Percentiles rank a stretch among this genome's conserved stretches.
phyloP scores from a whole-genome alignment of 2,329 filamentous ascomycete species.

The Teratosphaeria zuluensis region DNA sequence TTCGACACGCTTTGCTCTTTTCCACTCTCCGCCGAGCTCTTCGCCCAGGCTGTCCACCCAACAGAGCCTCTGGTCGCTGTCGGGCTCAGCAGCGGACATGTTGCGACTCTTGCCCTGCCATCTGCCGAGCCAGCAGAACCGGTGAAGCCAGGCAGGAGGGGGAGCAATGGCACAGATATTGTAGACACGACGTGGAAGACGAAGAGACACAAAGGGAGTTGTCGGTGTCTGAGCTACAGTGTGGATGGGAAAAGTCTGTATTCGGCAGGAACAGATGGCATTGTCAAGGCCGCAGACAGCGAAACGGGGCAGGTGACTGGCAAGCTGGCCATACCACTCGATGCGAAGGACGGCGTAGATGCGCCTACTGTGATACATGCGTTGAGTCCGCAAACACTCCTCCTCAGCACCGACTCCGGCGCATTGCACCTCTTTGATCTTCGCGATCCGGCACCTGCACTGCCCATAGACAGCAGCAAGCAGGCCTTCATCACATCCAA shows the following conservation, averaged over 20 bases:
- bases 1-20: slow-evolving; percentile 89
- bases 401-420: slow-evolving; percentile 84
- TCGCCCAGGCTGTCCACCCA: slow-evolving; percentile 80
- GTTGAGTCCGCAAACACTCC: slow-evolving; percentile 76
- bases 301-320: slow-evolving; percentile 60
- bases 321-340: slow-evolving; percentile 66
- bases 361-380: slow-evolving; percentile 72
- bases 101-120: slow-evolving; percentile 70
- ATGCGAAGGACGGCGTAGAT: slow-evolving; percentile 42
- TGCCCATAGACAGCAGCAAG: slow-evolving; percentile 26
- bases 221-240: slow-evolving; percentile 68
- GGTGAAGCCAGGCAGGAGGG: slow-evolving; percentile 16
- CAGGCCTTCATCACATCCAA: slow-evolving; percentile 45
- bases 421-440: slow-evolving; percentile 83
- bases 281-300: slow-evolving; percentile 51
- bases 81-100: slow-evolving; percentile 74
- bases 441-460: slow-evolving; percentile 42
- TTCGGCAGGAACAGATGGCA: slow-evolving; percentile 51
- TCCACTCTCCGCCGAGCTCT: slow-evolving; percentile 76
- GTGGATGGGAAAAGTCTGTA: slow-evolving; percentile 63
- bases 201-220: slow-evolving; percentile 86
- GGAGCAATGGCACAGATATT: slow-evolving; percentile 56
- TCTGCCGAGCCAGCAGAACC: slow-evolving; percentile 35
- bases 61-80: slow-evolving; percentile 75
- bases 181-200: slow-evolving; percentile 83